phyloP scores from a whole-genome alignment of 2,329 filamentous ascomycete species.

The Eutypa lata region DNA sequence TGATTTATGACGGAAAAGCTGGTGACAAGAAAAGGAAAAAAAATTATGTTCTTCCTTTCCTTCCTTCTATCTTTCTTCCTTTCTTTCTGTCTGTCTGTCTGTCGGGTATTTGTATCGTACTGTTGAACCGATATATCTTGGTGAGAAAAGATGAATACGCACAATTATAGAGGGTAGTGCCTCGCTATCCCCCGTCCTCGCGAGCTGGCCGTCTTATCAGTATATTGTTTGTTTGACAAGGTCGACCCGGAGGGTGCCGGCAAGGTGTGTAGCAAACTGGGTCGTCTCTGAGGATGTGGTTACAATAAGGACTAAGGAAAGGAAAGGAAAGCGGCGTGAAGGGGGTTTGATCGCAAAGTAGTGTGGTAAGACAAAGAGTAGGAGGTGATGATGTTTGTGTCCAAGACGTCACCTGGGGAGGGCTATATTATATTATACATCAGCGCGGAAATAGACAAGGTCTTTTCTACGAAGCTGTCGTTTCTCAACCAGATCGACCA shows the following conservation, averaged over 20 bases:
- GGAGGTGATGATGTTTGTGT: background rate
- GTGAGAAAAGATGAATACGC: background rate
- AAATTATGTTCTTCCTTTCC: too few species aligned
- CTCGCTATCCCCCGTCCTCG: background rate
- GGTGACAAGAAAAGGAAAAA: too few species aligned
- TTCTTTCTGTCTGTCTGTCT: background rate
- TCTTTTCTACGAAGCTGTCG: background rate
- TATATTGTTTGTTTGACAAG: background rate
- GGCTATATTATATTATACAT: background rate
- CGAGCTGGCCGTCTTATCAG: background rate
- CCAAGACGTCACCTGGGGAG: background rate
- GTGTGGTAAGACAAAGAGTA: background rate
- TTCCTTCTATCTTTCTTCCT: too few species aligned
- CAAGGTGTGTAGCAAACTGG: background rate
- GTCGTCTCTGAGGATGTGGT: background rate
- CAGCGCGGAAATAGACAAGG: background rate
- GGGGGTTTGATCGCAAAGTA: background rate
- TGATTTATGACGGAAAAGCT: too few species aligned
- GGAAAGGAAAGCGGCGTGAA: background rate
- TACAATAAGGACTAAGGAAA: background rate
- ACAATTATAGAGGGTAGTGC: background rate
- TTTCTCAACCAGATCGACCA: background rate
- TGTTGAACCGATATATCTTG: background rate
- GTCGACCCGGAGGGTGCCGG: background rate
- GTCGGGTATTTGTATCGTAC: background rate